Base-by-base conservation (phyloP, 2,329 filamentous ascomycete species). In the Mycogone perniciosa region DNA sequence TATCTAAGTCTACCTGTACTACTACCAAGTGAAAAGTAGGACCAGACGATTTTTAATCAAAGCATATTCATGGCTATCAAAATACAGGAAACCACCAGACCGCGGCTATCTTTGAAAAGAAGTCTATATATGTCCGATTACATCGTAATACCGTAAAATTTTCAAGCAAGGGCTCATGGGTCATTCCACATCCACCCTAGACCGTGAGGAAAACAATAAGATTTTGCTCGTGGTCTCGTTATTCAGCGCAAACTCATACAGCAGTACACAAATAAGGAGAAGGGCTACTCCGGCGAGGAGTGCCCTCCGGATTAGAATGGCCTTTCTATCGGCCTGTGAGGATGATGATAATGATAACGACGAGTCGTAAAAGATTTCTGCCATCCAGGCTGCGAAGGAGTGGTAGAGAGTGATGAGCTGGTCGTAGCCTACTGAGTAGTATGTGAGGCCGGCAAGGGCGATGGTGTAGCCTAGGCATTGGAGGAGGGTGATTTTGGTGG, bases 401-500 rank as follows among this genome's bases (percentile, higher is more conserved):
- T 54, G 54, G 45, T 56, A 61, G 29, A 59, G 50, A 26, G 57
- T 53, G 29, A 60, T 46, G 40, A 69, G 56, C 45, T 68, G 65
- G 39, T 69, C 66, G 53, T 67, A 67, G 31, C 68, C 68, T 7
- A 70, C 57, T 0, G 76, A 77, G 64, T 80, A 81, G 57, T 76
- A 70, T 27, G 73, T 62, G 44, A 80, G 67, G 31, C 76, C 76
- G 50, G 66, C 58, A 13, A 80, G 71, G 48, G 89, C 88, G 61
- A 92, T 79, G 60, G 76, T 73, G 75, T 95, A 95, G 59, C 89
- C 89, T 64, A 91, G 76, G 61, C 82, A 81, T 70, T 95, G 89
- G 50, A 89, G 76, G 27, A 71, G 64, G 20, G 83, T 77, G 62
- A 93, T 85, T 31, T 81, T 77, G 51, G 88, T 89, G 59, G 79